Conservation (phyloP, 192 early-diverging fungal genomes). For the Coemansia sp. region DNA sequence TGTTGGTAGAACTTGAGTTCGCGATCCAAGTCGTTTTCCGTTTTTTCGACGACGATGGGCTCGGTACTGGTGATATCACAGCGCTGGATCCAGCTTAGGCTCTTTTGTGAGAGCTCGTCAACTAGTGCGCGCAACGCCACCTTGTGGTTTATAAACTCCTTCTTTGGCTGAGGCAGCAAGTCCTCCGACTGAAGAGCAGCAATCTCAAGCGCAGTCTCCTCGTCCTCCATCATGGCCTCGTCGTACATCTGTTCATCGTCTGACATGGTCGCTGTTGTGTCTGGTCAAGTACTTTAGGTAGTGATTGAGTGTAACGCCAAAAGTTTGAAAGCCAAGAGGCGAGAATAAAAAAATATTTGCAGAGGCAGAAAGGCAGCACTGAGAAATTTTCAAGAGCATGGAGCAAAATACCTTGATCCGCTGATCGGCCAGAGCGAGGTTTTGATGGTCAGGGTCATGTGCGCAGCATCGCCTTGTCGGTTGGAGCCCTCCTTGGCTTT, state of each 20-base stretch:
- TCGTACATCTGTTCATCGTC: conserved; percentile 24
- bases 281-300: not conserved
- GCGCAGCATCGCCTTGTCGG: not conserved
- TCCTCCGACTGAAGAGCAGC: conserved; percentile 39
- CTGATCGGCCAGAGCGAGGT: no score
- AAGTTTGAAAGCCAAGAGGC: not conserved
- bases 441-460: not conserved
- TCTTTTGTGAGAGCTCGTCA: conserved; percentile 61
- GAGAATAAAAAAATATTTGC: no score
- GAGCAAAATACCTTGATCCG: no score
- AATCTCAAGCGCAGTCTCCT: conserved; percentile 52
- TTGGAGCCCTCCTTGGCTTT: not conserved
- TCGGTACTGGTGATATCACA: conserved; percentile 60
- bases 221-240: conserved; percentile 40
- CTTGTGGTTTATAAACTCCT: conserved; percentile 44
- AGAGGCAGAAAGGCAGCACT: not conserved
- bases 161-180: conserved; percentile 21
- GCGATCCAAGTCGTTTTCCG: conserved; percentile 86
- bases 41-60: conserved; percentile 59
- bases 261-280: conserved; percentile 12
- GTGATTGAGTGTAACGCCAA: not conserved
- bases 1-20: conserved; percentile 94
- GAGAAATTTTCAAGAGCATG: no score
- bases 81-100: conserved; percentile 70
- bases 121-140: conserved; percentile 59